Conservation (phyloP, 83 land plant species). For the Thuja plicata region DNA sequence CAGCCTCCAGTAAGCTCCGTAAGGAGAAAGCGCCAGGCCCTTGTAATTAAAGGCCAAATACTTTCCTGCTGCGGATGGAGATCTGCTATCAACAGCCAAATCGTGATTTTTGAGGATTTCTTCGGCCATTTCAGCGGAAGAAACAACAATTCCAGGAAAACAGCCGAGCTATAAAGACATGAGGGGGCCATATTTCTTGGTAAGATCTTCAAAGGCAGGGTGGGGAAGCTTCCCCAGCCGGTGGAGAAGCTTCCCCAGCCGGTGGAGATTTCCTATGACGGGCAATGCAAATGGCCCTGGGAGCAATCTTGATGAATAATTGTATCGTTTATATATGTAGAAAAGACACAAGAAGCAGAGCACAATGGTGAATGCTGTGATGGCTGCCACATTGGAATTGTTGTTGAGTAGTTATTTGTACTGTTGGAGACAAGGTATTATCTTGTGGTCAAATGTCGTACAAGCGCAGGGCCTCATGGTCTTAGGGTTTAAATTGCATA, state of each 20-base stretch:
- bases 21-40: not conserved
- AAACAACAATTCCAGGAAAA: not conserved
- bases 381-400: too few relatives aligned
- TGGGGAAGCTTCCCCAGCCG: too few relatives aligned
- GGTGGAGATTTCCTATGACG: slow-evolving; percentile 18
- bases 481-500: too few relatives aligned
- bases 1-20: slow-evolving; percentile 18
- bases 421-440: too few relatives aligned
- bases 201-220: not conserved
- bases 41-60: not conserved
- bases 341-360: not conserved
- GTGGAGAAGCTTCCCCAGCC: slow-evolving; percentile 12
- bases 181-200: slow-evolving; percentile 16
- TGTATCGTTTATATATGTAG: not conserved
- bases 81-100: slow-evolving; percentile 13
- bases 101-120: slow-evolving; percentile 22
- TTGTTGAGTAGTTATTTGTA: too few relatives aligned
- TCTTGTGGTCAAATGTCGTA: too few relatives aligned
- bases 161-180: slow-evolving; percentile 20
- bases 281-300: slow-evolving; percentile 10
- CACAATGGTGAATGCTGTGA: too few relatives aligned
- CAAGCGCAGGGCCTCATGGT: too few relatives aligned
- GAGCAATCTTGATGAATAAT: not conserved
- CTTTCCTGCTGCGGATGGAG: not conserved
- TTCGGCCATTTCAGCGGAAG: slow-evolving; percentile 16